Conservation (phyloP, 148 eudicot genomes). For the Pouteria glomerata region DNA sequence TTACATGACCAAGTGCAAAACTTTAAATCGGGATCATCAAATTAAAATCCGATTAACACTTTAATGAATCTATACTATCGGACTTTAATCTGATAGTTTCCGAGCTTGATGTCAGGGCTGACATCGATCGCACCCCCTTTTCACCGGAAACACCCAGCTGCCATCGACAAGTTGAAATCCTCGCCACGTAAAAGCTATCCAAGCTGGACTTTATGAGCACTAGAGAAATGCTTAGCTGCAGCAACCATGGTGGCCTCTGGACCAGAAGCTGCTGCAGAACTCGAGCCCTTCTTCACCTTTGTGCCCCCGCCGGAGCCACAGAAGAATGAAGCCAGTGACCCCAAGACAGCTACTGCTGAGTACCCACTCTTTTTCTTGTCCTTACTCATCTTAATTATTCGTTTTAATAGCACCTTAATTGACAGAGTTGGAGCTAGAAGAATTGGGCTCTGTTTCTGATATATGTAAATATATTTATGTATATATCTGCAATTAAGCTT, state of each 20-base stretch:
- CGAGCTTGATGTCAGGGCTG: no score
- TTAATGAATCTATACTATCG: no score
- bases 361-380: conserved; percentile 4
- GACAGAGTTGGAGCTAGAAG: no score
- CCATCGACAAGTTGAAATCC: not conserved
- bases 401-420: no score
- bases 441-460: not conserved
- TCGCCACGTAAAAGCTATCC: not conserved
- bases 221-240: conserved; percentile 27
- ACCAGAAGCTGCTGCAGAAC: not conserved
- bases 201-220: conserved; percentile 19
- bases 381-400: conserved; percentile 2
- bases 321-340: conserved; percentile 14
- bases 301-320: not conserved
- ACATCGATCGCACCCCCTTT: no score
- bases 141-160: no score
- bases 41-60: no score
- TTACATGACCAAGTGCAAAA: no score
- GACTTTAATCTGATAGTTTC: no score
- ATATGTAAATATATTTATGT: no score
- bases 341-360: not conserved
- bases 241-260: conserved; percentile 24
- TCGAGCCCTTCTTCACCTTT: not conserved
- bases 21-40: no score
- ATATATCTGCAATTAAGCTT: not conserved